Conservation (phyloP, 108 stramenopile species). For the Nitzschia putrida region DNA sequence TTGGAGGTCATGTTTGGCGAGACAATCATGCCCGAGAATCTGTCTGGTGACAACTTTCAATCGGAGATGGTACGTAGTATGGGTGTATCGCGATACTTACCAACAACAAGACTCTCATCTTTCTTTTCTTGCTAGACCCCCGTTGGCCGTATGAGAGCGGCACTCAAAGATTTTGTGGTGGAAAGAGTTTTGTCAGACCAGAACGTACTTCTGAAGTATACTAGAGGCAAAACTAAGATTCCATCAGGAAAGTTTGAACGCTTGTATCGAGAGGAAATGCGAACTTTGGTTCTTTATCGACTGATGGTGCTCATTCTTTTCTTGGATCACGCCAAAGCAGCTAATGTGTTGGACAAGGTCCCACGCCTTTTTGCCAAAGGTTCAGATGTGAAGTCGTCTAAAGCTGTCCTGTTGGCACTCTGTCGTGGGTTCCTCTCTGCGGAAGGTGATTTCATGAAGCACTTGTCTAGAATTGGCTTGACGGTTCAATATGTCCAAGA, state of each 20-base stretch:
- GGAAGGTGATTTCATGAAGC: conserved; percentile 88
- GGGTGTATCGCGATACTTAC: too few species aligned
- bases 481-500: conserved; percentile 78
- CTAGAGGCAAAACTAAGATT: conserved; percentile 67
- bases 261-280: conserved; percentile 59
- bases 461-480: conserved; percentile 78
- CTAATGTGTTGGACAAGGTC: conserved; percentile 59
- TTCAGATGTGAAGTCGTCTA: conserved; percentile 84
- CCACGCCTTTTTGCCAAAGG: conserved; percentile 64
- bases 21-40: conserved; percentile 35
- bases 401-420: conserved; percentile 72
- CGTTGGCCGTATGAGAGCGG: conserved; percentile 39
- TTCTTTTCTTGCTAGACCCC: conserved; percentile 26
- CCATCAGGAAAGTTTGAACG: conserved; percentile 76
- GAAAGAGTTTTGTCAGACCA: conserved; percentile 76
- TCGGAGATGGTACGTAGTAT: too few species aligned
- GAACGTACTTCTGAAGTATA: conserved; percentile 60
- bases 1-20: conserved; percentile 88
- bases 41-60: too few species aligned
- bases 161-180: conserved; percentile 62
- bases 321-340: conserved; percentile 73
- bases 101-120: neutral
- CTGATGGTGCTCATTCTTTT: conserved; percentile 80
- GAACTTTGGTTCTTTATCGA: conserved; percentile 62
- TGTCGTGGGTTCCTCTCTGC: conserved; percentile 77